Conservation (phyloP, 805 yeast species). For the Spathaspora boniae region DNA sequence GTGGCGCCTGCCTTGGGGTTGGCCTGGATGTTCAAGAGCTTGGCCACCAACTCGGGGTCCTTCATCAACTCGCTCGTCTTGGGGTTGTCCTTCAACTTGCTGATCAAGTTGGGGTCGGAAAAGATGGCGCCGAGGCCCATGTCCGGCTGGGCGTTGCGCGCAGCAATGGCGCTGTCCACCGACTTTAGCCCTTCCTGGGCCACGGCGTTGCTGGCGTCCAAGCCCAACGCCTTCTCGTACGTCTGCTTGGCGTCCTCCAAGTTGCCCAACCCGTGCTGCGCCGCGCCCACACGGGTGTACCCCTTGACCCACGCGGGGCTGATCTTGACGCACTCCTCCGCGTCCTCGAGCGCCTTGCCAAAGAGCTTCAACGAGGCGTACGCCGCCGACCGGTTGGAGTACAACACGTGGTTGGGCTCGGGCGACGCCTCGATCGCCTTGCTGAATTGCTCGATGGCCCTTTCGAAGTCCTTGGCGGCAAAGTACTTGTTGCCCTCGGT, state of each 20-base stretch:
- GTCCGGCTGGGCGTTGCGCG: constrained; percentile 58
- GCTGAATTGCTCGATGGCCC: constrained; percentile 78
- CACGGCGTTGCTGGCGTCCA: constrained; percentile 79
- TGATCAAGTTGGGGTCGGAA: constrained; percentile 73
- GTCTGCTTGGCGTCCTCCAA: constrained; percentile 68
- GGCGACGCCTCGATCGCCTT: constrained; percentile 84
- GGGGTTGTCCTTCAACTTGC: constrained; percentile 76
- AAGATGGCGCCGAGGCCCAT: constrained; percentile 76
- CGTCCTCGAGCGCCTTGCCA: constrained; percentile 75
- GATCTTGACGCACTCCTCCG: constrained; percentile 75
- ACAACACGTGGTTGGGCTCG: constrained; percentile 86
- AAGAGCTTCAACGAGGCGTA: constrained; percentile 78
- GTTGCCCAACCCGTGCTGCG: constrained; percentile 81
- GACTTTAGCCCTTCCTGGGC: constrained; percentile 79
- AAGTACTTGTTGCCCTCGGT: constrained; percentile 93
- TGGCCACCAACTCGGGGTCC: constrained; percentile 78
- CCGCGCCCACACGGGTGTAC: constrained; percentile 89
- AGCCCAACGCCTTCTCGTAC: constrained; percentile 74
- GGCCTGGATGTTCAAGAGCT: constrained; percentile 55
- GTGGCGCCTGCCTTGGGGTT: constrained; percentile 76
- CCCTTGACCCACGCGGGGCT: constrained; percentile 95
- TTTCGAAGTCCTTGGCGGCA: constrained; percentile 75
- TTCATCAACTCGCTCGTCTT: constrained; percentile 82
- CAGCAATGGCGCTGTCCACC: constrained; percentile 57
- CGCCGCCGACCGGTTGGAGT: constrained; percentile 90